Evolutionary conservation across 2,329 filamentous ascomycete species (phyloP), one percentile per base, ranked within the genome.

Genomic region (Beauveria brongniartii): DNA sequence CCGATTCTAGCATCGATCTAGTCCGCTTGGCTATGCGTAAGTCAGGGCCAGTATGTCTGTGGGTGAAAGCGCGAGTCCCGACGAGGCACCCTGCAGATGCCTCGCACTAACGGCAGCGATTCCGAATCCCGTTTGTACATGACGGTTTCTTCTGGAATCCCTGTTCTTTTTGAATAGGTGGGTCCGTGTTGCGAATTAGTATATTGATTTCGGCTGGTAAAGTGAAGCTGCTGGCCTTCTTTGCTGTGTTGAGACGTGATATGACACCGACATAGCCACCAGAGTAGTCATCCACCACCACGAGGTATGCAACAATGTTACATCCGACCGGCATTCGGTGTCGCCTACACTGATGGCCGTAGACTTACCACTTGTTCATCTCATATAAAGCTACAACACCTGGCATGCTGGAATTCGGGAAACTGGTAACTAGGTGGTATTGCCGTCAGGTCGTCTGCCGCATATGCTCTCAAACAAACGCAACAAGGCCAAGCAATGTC

Each of bases 121-220:
- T 22, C 58, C 58, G 58, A 61, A 61, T 55, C 51, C 58, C 58
- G 58, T 30, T 50, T 34, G 28, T 48, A 24, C 58, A 55, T n/a
- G 30, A 37, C 43, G 44, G 55, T 41, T 55, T 50, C 26, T 55
- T 54, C 50, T 43, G 6, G 51, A 61, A 61, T 43, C 51, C 51
- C 30, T 37, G 0, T 30, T 37, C 24, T 12, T 18, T 8, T 7
- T 20, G 4, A 55, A 28, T 30, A 50, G n/a, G 41, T 48, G 58
- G 58, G 22, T 34, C 41, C 24, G 1, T 40, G 43, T 55, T 28
- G 55, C 58, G 58, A 55, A 24, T 61, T 20, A 43, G 26, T 22
- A 7, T 30, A 16, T 34, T 20, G 2, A 3, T 48, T 55, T 34
- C n/a, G 24, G n/a, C 22, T 12, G 18, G 41, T 14, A 28, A 30